Base-by-base conservation (phyloP, 139 green algal species). In the Chlorella sp. region DNA sequence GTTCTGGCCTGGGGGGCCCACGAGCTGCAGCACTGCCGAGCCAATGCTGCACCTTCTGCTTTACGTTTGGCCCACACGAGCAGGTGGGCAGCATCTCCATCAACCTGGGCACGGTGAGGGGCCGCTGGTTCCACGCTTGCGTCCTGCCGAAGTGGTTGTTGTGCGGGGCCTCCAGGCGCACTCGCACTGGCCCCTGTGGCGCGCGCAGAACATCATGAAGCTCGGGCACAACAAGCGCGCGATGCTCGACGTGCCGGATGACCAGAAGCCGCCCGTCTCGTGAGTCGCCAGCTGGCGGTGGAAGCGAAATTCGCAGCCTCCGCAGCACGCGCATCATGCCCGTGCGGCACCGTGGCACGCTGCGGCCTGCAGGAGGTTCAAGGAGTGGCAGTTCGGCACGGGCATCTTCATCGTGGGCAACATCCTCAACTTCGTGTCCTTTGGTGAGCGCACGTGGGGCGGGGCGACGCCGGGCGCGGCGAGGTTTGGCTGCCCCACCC, bases 121-220 rank as follows among this genome's bases (percentile, higher is more conserved):
- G 31, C 3, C 31, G 24, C 4, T 2, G 26, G 31, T 60, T 20
- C 20, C 17, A 5, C 30, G 1, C 14, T 29, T 64, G 33, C n/a
- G 60, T 20, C 31, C 2, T 27, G 17, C 1, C 32, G 27, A 5
- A 22, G 5, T n/a, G n/a, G n/a, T n/a, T n/a, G n/a, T n/a, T n/a
- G n/a, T n/a, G n/a, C n/a, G n/a, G n/a, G n/a, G n/a, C n/a, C n/a
- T n/a, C n/a, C n/a, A 22, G n/a, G 26, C 5, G 59, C 14, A 29
- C 31, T 5, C 30, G 10, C 62, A 6, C 31, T 33, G 5, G 6
- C 31, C 1, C 34, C 5, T 31, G 32, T 34, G 22, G 29, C 31
- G 24, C 31, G 26, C 81, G 49, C 85, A 93, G 78, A 97, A 97
- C 64, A 70, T 96, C 1, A 94, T 96, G 84, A 97, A 97, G 72